These are phyloP conservation scores for Penicillium verhagenii DNA, from an alignment of 495 filamentous ascomycete genomes.

Conservation along the genomic window DNA sequence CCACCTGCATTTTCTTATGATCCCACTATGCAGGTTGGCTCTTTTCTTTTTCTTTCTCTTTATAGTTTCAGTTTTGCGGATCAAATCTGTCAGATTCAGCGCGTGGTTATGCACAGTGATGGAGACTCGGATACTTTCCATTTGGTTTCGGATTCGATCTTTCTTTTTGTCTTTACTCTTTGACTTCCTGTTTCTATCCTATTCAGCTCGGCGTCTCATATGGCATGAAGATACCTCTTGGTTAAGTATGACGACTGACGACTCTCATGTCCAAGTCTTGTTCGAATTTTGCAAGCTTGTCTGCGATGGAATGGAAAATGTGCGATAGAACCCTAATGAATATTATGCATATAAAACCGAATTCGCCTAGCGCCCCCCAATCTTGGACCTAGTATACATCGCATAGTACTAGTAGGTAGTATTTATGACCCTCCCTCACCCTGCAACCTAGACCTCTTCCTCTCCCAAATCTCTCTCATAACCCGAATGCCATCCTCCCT, in stretches of 20 bases:
- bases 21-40: neutral
- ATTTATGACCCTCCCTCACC: no score
- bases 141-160: slow-evolving; percentile 1
- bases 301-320: neutral
- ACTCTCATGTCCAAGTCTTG: slow-evolving; percentile 17
- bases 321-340: neutral
- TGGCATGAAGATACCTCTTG: slow-evolving; percentile 25
- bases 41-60: no score
- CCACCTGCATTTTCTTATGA: slow-evolving; percentile 6
- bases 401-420: no score
- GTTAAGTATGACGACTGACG: slow-evolving; percentile 19
- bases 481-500: slow-evolving; percentile 33
- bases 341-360: no score
- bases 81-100: neutral
- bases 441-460: neutral
- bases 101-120: neutral
- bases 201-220: slow-evolving; percentile 20
- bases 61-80: neutral
- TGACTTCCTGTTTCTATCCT: slow-evolving; percentile 6
- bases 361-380: no score
- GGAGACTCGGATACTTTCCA: no score
- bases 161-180: slow-evolving; percentile 4
- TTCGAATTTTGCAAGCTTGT: neutral
- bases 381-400: no score
- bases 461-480: slow-evolving; percentile 30